phyloP scores from a whole-genome alignment of 108 stramenopile species.

The Fragilaria radians region DNA sequence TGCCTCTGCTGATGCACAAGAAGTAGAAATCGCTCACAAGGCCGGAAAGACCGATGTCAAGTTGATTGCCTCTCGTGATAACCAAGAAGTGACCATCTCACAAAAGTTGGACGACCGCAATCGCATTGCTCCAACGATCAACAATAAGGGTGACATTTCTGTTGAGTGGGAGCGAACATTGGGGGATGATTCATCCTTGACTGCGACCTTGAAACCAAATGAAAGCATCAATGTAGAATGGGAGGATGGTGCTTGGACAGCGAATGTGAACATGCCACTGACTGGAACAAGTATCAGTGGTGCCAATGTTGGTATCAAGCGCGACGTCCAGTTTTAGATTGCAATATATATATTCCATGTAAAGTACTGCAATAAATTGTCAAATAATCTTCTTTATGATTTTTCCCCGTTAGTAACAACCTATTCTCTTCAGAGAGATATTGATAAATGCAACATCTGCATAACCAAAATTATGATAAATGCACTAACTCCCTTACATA shows the following conservation, averaged over 20 bases:
- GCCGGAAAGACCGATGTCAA: slow-evolving; percentile 39
- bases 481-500: too few species aligned
- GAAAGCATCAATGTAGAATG: slow-evolving; percentile 76
- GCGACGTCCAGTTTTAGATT: slow-evolving; percentile 73
- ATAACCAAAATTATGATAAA: too few species aligned
- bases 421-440: too few species aligned
- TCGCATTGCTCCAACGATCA: slow-evolving; percentile 71
- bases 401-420: too few species aligned
- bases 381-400: too few species aligned
- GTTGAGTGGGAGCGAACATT: slow-evolving; percentile 75
- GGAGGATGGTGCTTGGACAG: slow-evolving; percentile 80
- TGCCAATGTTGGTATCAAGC: slow-evolving; percentile 72
- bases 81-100: slow-evolving; percentile 47
- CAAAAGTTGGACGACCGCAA: slow-evolving; percentile 66
- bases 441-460: too few species aligned
- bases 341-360: too few species aligned
- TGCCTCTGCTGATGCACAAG: slow-evolving; percentile 49
- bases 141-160: slow-evolving; percentile 56
- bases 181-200: slow-evolving; percentile 58
- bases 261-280: slow-evolving; percentile 73
- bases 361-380: too few species aligned
- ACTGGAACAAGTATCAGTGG: slow-evolving; percentile 54
- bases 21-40: slow-evolving; percentile 11
- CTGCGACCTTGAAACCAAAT: slow-evolving; percentile 74
- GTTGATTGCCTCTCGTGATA: slow-evolving; percentile 50